Conservation (phyloP, 352 stramenopile species). For the Pythium oligandrum region DNA sequence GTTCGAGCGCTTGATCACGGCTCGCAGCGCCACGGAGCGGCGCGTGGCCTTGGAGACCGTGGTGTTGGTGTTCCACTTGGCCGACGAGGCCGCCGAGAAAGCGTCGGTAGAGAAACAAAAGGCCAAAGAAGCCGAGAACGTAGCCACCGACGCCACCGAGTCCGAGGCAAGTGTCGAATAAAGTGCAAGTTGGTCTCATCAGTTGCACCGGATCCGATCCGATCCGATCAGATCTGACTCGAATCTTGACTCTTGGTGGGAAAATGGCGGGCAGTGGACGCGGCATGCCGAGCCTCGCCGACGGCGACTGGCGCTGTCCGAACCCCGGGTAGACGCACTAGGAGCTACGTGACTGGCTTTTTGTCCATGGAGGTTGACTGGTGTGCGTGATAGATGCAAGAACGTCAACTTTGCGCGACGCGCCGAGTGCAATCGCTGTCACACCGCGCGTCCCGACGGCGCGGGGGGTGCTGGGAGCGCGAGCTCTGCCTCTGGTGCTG, state of each 20-base stretch:
- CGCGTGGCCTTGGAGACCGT: slow-evolving; percentile 50
- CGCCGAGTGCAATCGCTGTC: slow-evolving; percentile 76
- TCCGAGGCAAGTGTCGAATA: neutral
- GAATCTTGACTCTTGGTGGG: neutral
- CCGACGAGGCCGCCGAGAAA: slow-evolving; percentile 29
- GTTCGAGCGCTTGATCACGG: slow-evolving; percentile 63
- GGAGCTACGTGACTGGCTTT: neutral
- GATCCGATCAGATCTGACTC: slow-evolving; percentile 3
- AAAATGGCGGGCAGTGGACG: slow-evolving; percentile 30
- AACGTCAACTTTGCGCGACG: slow-evolving; percentile 85
- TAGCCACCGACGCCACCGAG: neutral
- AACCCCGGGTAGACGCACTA: slow-evolving; percentile 48
- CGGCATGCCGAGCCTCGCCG: slow-evolving; percentile 40
- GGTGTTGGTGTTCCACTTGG: slow-evolving; percentile 64
- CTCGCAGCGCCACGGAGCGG: slow-evolving; percentile 38
- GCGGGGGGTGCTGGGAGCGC: slow-evolving; percentile 8
- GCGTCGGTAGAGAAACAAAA: neutral
- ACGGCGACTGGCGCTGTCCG: slow-evolving; percentile 78
- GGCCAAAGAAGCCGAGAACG: neutral
- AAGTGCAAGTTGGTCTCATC: slow-evolving; percentile 8
- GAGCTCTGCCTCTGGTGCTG: slow-evolving; percentile 21
- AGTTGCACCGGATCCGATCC: slow-evolving; percentile 12
- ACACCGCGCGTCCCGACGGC: slow-evolving; percentile 53
- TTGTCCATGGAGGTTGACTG: neutral
- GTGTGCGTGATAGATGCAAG: slow-evolving; percentile 41